Percentiles rank a stretch among this genome's conserved stretches.
Evolutionary conservation across 768 basidiomycete species (phyloP).

Genomic region (Dacryopinax spathularia): DNA sequence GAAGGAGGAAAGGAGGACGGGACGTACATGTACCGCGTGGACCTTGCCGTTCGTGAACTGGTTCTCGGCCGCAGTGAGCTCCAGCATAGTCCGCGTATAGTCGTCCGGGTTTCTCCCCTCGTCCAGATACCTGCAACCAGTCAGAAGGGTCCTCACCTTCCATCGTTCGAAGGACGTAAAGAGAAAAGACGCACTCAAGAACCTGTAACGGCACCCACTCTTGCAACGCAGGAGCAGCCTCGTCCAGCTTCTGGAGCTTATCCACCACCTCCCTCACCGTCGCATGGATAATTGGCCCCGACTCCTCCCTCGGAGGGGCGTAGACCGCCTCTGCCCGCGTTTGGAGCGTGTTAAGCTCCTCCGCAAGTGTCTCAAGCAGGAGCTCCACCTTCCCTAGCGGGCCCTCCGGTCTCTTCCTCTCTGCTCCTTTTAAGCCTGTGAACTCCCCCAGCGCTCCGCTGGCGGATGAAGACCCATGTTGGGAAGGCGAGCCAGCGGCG

Average conservation of each 20-base stretch:
- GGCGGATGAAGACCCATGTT: background rate
- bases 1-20: background rate
- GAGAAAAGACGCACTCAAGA: conserved; percentile 11
- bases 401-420: background rate
- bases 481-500: background rate
- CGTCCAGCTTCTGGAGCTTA: conserved; percentile 43
- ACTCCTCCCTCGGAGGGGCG: background rate
- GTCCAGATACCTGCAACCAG: conserved; percentile 47
- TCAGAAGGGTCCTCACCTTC: background rate
- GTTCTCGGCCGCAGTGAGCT: conserved; percentile 75
- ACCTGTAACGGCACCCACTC: conserved; percentile 66
- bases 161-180: background rate
- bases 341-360: background rate
- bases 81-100: conserved; percentile 62
- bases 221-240: conserved; percentile 44
- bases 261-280: conserved; percentile 1
- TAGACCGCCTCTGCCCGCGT: background rate
- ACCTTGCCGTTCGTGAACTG: conserved; percentile 88
- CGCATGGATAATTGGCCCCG: background rate
- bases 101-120: conserved; percentile 68
- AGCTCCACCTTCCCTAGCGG: background rate
- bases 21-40: conserved; percentile 53
- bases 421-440: background rate
- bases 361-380: background rate
- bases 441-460: no score